Evolutionary conservation across 164 flowering plant species (phyloP).

Genomic region (Chloranthus sessilifolius): DNA sequence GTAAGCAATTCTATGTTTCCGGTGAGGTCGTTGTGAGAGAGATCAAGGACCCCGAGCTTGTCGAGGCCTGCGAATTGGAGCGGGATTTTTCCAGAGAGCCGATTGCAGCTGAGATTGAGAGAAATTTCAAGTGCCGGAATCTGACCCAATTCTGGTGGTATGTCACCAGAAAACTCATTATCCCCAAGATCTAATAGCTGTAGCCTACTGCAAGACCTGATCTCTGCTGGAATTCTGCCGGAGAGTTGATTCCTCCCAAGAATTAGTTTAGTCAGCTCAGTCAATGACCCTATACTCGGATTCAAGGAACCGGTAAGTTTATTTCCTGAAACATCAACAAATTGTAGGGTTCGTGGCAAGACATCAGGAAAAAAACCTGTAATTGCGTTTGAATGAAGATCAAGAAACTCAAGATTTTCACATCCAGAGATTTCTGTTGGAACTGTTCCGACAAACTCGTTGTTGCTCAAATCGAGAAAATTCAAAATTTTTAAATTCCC

Average conservation of each 20-base stretch:
- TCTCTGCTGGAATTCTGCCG: slow-evolving; percentile 70
- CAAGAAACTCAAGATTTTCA: slow-evolving; percentile 63
- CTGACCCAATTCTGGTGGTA: slow-evolving; percentile 69
- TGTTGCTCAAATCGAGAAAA: slow-evolving; percentile 71
- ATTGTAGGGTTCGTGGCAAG: slow-evolving; percentile 57
- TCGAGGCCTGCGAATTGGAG: slow-evolving; percentile 48
- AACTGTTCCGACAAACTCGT: slow-evolving; percentile 55
- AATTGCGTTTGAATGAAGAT: slow-evolving; percentile 69
- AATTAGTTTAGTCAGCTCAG: slow-evolving; percentile 58
- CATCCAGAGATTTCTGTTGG: slow-evolving; percentile 68
- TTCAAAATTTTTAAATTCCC: slow-evolving; percentile 59
- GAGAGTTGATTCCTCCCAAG: slow-evolving; percentile 57
- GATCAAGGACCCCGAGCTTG: slow-evolving; percentile 70
- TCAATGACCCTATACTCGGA: slow-evolving; percentile 45
- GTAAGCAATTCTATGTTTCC: slow-evolving; percentile 56
- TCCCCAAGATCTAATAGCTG: slow-evolving; percentile 66
- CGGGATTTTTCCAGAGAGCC: slow-evolving; percentile 66
- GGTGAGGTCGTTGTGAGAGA: slow-evolving; percentile 70
- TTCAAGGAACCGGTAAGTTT: slow-evolving; percentile 54
- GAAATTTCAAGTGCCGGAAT: slow-evolving; percentile 72
- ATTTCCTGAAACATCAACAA: slow-evolving; percentile 75
- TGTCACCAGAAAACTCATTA: slow-evolving; percentile 60
- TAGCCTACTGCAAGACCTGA: slow-evolving; percentile 57
- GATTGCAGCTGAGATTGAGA: slow-evolving; percentile 82
- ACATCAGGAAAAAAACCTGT: slow-evolving; percentile 54